Conservation (phyloP, 352 stramenopile genomes). For the Halophytophthora polymorphica region DNA sequence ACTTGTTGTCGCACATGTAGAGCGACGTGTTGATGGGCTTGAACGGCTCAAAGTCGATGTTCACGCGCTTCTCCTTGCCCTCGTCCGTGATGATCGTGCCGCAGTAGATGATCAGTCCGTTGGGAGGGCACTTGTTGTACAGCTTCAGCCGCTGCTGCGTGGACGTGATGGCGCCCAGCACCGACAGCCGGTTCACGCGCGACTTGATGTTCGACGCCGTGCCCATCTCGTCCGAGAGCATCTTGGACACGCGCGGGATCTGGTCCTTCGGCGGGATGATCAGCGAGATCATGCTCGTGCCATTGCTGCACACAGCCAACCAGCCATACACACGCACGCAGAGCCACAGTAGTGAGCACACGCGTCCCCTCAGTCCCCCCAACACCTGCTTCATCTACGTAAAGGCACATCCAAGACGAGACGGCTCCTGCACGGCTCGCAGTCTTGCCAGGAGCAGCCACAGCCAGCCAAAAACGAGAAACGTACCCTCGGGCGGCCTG, state of each 20-base stretch:
- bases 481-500: constrained; percentile 79
- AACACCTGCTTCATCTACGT: too few relatives aligned
- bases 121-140: constrained; percentile 96
- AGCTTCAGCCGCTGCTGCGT: constrained; percentile 99
- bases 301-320: constrained; percentile 79
- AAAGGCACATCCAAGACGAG: too few relatives aligned
- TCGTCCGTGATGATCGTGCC: constrained; percentile 99
- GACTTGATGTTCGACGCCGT: constrained; percentile 99
- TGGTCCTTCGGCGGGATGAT: constrained; percentile 99
- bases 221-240: constrained; percentile 99
- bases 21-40: constrained; percentile 99
- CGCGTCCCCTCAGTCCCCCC: not conserved
- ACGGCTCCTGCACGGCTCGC: too few relatives aligned
- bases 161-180: constrained; percentile 98
- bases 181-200: constrained; percentile 97
- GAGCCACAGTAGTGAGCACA: not conserved
- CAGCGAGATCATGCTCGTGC: constrained; percentile 99
- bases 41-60: constrained; percentile 99
- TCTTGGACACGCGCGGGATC: constrained; percentile 97
- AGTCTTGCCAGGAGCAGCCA: too few relatives aligned
- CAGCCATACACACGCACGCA: not conserved
- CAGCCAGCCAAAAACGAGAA: not conserved
- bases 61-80: constrained; percentile 99
- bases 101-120: constrained; percentile 99
- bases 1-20: constrained; percentile 99